Percentiles rank a stretch among this genome's conserved stretches.
Conservation (phyloP, 2,329 filamentous ascomycete genomes). For the Tolypocladium ophioglossoides region DNA sequence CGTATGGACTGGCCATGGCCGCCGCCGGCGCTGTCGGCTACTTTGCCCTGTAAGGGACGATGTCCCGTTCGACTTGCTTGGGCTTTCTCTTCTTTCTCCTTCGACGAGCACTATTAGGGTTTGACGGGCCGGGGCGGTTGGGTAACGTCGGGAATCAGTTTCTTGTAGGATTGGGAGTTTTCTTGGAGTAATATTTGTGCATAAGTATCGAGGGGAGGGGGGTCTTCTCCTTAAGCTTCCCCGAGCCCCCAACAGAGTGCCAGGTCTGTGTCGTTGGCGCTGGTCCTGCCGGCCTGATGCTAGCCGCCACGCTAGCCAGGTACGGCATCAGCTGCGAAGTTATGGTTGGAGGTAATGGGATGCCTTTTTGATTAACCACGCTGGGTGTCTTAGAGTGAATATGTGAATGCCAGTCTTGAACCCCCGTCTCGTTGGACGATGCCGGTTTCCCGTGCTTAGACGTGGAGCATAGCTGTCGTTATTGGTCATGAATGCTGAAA, state of each 20-base stretch:
- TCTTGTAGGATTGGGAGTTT: background rate
- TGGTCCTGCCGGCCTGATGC: constrained; percentile 45
- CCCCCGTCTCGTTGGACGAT: background rate
- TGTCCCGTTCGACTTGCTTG: too few species aligned
- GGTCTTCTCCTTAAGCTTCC: constrained; percentile 28
- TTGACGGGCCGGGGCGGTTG: background rate
- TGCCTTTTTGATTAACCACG: background rate
- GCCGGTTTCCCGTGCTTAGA: background rate
- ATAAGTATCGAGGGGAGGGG: background rate
- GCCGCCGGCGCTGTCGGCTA: constrained; percentile 16
- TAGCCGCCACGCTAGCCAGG: constrained; percentile 45
- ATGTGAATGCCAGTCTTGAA: background rate
- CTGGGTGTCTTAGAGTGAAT: background rate
- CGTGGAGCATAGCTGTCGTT: background rate
- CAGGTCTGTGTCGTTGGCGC: constrained; percentile 44
- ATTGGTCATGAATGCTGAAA: background rate
- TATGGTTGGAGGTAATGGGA: background rate
- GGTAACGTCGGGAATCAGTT: background rate
- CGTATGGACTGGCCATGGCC: constrained; percentile 14
- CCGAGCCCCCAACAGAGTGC: constrained; percentile 32
- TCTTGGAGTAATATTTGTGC: background rate
- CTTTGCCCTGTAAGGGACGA: constrained; percentile 17
- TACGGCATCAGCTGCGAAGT: constrained; percentile 56
- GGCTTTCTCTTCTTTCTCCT: too few species aligned
- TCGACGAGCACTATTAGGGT: background rate